Evolutionary conservation across 257 asterid genomes (phyloP).

Genomic region (Pogostemon cablin): DNA sequence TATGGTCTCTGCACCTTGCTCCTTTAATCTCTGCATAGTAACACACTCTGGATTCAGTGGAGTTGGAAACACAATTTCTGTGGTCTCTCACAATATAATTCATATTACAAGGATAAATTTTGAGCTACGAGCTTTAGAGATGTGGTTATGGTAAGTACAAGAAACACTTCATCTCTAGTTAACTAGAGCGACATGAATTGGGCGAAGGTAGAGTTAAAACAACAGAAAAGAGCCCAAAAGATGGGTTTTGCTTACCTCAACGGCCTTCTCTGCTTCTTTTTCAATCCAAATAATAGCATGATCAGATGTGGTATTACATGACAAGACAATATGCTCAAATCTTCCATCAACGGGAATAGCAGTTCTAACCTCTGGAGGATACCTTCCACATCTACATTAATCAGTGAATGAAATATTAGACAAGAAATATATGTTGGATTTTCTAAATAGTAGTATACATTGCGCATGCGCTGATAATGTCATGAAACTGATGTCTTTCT

Average conservation of each 20-base stretch:
- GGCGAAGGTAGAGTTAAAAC: neutral
- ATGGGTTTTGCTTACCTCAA: constrained; percentile 49
- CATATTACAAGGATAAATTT: neutral
- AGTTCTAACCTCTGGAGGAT: constrained; percentile 91
- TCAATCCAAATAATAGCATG: constrained; percentile 93
- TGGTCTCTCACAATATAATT: neutral
- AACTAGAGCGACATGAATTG: neutral
- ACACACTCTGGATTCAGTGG: neutral
- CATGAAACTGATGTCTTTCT: neutral
- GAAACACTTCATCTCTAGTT: neutral
- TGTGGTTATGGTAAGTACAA: neutral
- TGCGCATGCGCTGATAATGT: neutral
- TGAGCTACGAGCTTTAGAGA: neutral
- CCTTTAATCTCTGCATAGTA: constrained; percentile 58
- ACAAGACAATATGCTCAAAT: constrained; percentile 91
- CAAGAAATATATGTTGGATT: constrained; percentile 11
- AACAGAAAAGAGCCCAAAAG: neutral
- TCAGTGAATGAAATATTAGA: constrained; percentile 15
- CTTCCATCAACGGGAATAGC: constrained; percentile 99
- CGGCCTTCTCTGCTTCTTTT: constrained; percentile 79
- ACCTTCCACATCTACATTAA: constrained; percentile 84
- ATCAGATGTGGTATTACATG: constrained; percentile 91
- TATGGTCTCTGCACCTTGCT: constrained; percentile 39
- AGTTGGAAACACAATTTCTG: neutral
- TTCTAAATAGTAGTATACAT: neutral